Evolutionary conservation across 306 rosid genomes (phyloP).

Genomic region (Rubus parviflorus): DNA sequence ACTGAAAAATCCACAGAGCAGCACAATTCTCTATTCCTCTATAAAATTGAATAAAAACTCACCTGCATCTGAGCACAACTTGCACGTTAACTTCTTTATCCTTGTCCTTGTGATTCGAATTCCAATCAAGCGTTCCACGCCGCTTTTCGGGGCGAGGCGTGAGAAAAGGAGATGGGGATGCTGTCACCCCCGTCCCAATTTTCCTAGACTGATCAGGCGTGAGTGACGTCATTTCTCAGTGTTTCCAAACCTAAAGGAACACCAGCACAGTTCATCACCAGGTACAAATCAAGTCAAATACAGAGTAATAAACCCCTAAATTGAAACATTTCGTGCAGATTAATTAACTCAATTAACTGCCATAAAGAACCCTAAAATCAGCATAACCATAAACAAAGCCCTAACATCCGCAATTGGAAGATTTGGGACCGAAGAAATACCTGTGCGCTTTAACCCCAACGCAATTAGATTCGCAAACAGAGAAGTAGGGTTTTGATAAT

Average conservation of each 20-base stretch:
- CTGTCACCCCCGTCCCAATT: slow-evolving; percentile 63
- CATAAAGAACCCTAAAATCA: not conserved
- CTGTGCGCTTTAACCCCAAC: not conserved
- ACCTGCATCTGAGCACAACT: slow-evolving; percentile 97
- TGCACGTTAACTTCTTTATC: slow-evolving; percentile 79
- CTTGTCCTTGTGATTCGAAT: slow-evolving; percentile 52
- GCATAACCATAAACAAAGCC: not conserved
- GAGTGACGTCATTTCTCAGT: slow-evolving; percentile 40
- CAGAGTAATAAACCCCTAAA: not conserved
- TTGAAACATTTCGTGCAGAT: not conserved
- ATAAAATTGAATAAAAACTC: not conserved
- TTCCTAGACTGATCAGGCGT: slow-evolving; percentile 84
- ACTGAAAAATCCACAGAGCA: not conserved
- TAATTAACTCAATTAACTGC: not conserved
- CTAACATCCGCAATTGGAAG: not conserved
- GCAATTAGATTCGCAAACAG: not conserved
- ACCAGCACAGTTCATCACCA: not conserved
- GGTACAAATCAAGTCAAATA: not conserved
- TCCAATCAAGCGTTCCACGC: slow-evolving; percentile 62
- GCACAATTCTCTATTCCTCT: too few relatives aligned
- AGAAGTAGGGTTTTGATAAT: slow-evolving; percentile 5
- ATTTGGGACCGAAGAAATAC: slow-evolving; percentile 2
- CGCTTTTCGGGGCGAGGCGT: slow-evolving; percentile 93
- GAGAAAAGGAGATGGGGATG: slow-evolving; percentile 76
- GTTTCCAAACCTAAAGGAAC: slow-evolving; percentile 8